Evolutionary conservation across 1,284 basidiomycete genomes (phyloP).

Genomic region (Irpex lacteus): DNA sequence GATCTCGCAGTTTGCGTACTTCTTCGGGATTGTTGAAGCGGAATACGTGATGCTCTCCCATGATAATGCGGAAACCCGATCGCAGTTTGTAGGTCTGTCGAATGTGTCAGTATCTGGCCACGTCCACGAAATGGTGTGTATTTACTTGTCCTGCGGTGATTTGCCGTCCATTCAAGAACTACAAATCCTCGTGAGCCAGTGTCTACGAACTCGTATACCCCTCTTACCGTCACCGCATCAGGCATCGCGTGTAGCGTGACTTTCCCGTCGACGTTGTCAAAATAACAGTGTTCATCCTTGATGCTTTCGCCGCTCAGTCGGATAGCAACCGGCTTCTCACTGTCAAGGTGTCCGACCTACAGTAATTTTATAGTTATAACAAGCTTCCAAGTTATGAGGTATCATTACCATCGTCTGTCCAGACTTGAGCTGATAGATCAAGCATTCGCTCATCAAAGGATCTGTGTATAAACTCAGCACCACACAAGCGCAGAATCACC

Average conservation of each 20-base stretch:
- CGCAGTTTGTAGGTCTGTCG: constrained; percentile 73
- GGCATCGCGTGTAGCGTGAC: constrained; percentile 80
- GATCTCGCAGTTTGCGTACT: constrained; percentile 86
- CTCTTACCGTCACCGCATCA: constrained; percentile 80
- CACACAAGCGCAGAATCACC: too few species aligned
- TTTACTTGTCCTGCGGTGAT: constrained; percentile 70
- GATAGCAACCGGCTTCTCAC: constrained; percentile 80
- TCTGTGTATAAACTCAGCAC: constrained; percentile 40
- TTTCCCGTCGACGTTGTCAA: constrained; percentile 84
- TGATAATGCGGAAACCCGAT: constrained; percentile 94
- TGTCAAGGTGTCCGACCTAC: constrained; percentile 81
- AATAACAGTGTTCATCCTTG: constrained; percentile 87
- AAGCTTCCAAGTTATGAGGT: constrained; percentile 13
- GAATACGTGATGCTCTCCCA: constrained; percentile 97
- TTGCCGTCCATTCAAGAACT: constrained; percentile 94
- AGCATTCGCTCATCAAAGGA: constrained; percentile 87
- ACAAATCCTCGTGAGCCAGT: constrained; percentile 12
- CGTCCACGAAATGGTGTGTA: constrained; percentile 15
- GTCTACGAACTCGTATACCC: constrained; percentile 5
- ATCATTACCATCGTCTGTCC: constrained; percentile 73
- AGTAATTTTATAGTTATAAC: not conserved
- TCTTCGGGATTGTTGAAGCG: constrained; percentile 96
- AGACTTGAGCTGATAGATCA: constrained; percentile 93
- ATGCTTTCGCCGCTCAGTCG: constrained; percentile 93
- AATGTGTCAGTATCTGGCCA: constrained; percentile 22